Evolutionary conservation across 768 basidiomycete species (phyloP), one percentile per base, ranked within the genome.

Genomic region (Kwoniella sp.): DNA sequence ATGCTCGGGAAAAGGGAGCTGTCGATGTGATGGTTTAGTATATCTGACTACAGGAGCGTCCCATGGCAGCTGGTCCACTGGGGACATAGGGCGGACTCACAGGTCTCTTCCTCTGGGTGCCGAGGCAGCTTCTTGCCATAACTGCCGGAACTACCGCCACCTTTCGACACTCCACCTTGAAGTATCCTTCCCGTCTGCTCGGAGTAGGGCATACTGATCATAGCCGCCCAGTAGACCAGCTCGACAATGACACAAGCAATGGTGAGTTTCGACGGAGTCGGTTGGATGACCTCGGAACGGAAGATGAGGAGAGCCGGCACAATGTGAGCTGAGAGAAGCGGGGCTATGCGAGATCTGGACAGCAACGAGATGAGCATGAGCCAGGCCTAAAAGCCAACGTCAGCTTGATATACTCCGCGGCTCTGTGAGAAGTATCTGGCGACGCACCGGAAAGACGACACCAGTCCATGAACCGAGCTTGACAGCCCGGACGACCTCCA

Each of bases 101-200:
- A 71, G 11, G 57, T 56, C 11, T 70, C 67, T 39, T 73, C 68
- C 26, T 68, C 70, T 25, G 55, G 33, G 52, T 73, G 59, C 33
- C 25, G 51, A 14, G 50, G 65, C 22, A 60, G 41, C 40, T 57
- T 57, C 22, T 20, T 44, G 20, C 63, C 63, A 25, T 53, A 59
- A 29, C 64, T 62, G 0, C 64, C 66, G 4, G 59, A 50, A 31
- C 50, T 59, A 23, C 66, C 59, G 25, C 70, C 70, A 8, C 67
- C 65, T 50, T 61, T 53, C 12, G 68, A 67, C 3, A 48, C 43
- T 2, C 54, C 59, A 9, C 65, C 63, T 1, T 43, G 31, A 25
- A 73, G 34, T 22, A 73, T 32, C 12, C 66, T 49, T 42, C 67
- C 59, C 44, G 71, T 36, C 4, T 32, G 22, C 17, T 57, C 57